Evolutionary conservation across 2,329 filamentous ascomycete species (phyloP).

Genomic region (Penicillium sp.): DNA sequence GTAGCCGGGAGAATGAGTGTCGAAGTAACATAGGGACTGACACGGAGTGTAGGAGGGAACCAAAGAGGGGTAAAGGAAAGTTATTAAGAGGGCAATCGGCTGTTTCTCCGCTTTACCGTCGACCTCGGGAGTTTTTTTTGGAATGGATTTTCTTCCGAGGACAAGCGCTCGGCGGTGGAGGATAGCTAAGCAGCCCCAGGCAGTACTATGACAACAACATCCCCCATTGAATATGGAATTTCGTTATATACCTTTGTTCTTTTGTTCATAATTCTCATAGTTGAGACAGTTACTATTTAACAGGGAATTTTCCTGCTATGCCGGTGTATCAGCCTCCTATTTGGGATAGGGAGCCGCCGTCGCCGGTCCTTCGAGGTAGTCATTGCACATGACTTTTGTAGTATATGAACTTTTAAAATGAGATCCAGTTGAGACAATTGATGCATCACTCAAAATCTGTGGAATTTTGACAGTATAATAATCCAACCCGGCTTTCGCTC

Average conservation of each 20-base stretch:
- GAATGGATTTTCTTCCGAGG: constrained; percentile 28
- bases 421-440: not conserved
- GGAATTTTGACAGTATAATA: not conserved
- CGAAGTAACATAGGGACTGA: constrained; percentile 46
- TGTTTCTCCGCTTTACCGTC: constrained; percentile 28
- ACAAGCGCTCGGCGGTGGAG: constrained; percentile 19
- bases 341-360: no score
- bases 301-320: not conserved
- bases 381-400: no score
- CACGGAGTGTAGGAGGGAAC: constrained; percentile 16
- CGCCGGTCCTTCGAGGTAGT: no score
- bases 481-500: not conserved
- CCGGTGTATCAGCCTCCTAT: not conserved
- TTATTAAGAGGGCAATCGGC: constrained; percentile 23
- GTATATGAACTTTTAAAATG: no score
- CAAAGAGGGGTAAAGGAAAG: constrained; percentile 11
- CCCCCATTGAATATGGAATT: not conserved
- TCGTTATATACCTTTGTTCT: not conserved
- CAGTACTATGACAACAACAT: not conserved
- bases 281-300: not conserved
- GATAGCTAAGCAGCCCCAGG: not conserved
- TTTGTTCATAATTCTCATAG: not conserved
- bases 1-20: constrained; percentile 37
- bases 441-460: not conserved
- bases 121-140: constrained; percentile 30